These are phyloP conservation scores for Saccharomyces eubayanus DNA, from an alignment of 805 yeast genomes.

Conservation along the genomic window DNA sequence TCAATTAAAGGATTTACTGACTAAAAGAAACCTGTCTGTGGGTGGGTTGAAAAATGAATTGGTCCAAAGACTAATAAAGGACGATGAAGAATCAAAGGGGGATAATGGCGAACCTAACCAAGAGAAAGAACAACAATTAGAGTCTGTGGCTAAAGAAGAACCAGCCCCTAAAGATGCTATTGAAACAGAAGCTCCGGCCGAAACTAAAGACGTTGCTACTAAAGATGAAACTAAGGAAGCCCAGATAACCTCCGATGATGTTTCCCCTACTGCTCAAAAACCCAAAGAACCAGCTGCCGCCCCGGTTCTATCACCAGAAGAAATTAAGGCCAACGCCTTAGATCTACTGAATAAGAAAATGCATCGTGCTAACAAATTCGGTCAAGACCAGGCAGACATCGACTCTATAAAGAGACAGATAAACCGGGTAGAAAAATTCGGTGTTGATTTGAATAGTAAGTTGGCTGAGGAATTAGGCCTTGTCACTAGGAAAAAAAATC, in stretches of 20 bases:
- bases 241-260: conserved; percentile 3
- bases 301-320: conserved; percentile 50
- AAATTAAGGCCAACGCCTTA: conserved; percentile 58
- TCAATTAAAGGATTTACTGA: conserved; percentile 73
- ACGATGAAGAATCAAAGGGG: conserved; percentile 3
- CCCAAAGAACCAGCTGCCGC: conserved; percentile 5
- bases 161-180: neutral
- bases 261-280: neutral
- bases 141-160: conserved; percentile 3
- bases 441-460: conserved; percentile 59
- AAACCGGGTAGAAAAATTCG: conserved; percentile 63
- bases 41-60: conserved; percentile 79
- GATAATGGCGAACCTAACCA: conserved; percentile 6
- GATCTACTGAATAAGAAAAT: conserved; percentile 60
- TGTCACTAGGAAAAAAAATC: conserved; percentile 22
- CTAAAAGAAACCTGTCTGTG: conserved; percentile 54
- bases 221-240: neutral
- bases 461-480: conserved; percentile 62
- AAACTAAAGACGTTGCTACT: neutral
- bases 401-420: conserved; percentile 50
- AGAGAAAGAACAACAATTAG: conserved; percentile 1
- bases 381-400: conserved; percentile 52
- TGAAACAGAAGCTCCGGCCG: neutral
- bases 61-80: conserved; percentile 42
- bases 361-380: conserved; percentile 70